Evolutionary conservation across 2,329 filamentous ascomycete species (phyloP), one percentile per base, ranked within the genome.

Genomic region (Orbilia blumenaviensis): DNA sequence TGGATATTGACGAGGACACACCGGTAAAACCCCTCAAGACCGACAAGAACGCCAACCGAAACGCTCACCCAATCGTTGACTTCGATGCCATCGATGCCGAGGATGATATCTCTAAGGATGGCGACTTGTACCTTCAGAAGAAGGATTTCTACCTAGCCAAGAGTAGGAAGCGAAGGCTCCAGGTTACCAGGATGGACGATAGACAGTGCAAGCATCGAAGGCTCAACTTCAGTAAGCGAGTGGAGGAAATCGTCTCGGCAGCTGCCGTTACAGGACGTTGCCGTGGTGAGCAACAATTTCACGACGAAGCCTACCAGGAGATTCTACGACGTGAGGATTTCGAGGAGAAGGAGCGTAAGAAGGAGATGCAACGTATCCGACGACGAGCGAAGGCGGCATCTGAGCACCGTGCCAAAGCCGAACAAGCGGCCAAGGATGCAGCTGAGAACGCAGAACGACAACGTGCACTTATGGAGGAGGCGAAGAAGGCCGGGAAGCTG

Each of bases 321-420:
- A 77, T 73, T 18, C 61, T 67, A 23, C 60, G 66, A 54, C 77
- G 78, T 21, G 80, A 80, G 56, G 80, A 81, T 41, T 79, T 80
- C 50, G 80, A 81, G 77, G 95, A 99, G 83, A 99, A 99, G 84
- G 95, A 99, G 84, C 92, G 95, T 78, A 99, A 99, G 86, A 99
- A 99, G 85, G 95, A 99, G 81, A 98, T 99, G 93, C 95, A 99
- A 83, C 91, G 95, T 78, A 99, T 98, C 85, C 89, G 95, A 75
- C 90, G 95, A 46, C 91, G 95, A 16, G 94, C 98, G 82, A 97
- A 97, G 86, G 93, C 93, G 2, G 91, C 96, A 74, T 94, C 93
- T 5, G 91, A 96, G 80, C 94, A 97, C 82, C 90, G 93, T 82
- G 95, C 96, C 84, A 92, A 95, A 78, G 89, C 91, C 2, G 88